phyloP scores from a whole-genome alignment of 129 eudicot species.

The Sambucus nigra region DNA sequence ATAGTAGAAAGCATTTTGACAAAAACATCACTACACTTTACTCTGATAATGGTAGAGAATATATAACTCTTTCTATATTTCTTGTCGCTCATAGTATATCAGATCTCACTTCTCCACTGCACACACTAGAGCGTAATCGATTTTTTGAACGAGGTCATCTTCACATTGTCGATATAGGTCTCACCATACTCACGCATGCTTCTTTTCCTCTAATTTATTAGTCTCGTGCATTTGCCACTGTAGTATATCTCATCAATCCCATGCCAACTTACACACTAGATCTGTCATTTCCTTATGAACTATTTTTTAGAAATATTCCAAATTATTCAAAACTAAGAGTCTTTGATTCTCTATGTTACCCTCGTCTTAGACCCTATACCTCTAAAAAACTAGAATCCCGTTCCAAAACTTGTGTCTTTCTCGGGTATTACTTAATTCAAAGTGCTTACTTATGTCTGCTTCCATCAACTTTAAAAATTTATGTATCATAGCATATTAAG shows the following conservation, averaged over 20 bases:
- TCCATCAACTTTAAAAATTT: not conserved
- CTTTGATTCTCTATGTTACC: not conserved
- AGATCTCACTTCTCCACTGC: conserved; percentile 1
- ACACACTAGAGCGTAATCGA: not conserved
- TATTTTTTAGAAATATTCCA: not conserved
- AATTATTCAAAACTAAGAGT: not conserved
- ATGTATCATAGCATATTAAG: not conserved
- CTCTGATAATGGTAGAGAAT: not conserved
- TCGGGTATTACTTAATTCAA: not conserved
- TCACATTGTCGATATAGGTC: not conserved
- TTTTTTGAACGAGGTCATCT: not conserved
- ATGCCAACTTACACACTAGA: conserved; percentile 4
- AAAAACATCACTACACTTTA: not conserved
- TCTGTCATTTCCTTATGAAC: not conserved
- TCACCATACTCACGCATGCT: not conserved
- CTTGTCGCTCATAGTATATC: not conserved
- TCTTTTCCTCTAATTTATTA: not conserved
- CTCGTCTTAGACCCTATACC: not conserved
- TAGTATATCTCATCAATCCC: conserved; percentile 1
- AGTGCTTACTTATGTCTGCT: not conserved
- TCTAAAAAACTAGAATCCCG: not conserved
- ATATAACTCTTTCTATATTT: not conserved
- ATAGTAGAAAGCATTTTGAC: conserved; percentile 3
- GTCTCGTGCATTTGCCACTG: not conserved
- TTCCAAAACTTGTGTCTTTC: not conserved